Evolutionary conservation across 768 basidiomycete genomes (phyloP).

Genomic region (Amanita pseudoporphyria): DNA sequence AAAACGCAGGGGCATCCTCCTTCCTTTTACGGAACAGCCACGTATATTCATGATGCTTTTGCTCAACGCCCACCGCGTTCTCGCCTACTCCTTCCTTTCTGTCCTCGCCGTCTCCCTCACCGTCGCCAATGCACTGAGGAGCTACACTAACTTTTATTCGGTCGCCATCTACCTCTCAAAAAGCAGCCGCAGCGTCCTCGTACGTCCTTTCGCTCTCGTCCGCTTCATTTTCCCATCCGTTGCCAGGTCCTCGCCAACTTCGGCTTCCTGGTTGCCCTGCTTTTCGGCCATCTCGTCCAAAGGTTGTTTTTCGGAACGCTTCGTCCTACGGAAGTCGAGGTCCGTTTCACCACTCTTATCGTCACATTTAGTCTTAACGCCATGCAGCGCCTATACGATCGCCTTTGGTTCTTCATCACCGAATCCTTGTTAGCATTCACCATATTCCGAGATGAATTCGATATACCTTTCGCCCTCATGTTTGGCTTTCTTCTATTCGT

Average conservation of each 20-base stretch:
- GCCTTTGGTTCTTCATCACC: slow-evolving; percentile 96
- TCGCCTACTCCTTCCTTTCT: slow-evolving; percentile 63
- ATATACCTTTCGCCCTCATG: slow-evolving; percentile 86
- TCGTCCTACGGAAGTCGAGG: slow-evolving; percentile 86
- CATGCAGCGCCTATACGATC: slow-evolving; percentile 81
- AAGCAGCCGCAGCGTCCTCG: slow-evolving; percentile 88
- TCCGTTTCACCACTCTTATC: slow-evolving; percentile 22
- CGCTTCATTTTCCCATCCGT: slow-evolving; percentile 6
- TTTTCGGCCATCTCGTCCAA: slow-evolving; percentile 72
- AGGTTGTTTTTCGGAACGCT: slow-evolving; percentile 87
- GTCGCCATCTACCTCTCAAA: slow-evolving; percentile 88
- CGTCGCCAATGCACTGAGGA: slow-evolving; percentile 70
- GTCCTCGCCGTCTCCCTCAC: slow-evolving; percentile 61
- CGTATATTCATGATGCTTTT: slow-evolving; percentile 29
- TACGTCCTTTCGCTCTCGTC: slow-evolving; percentile 24
- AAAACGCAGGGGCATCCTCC: neutral
- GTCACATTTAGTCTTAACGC: neutral
- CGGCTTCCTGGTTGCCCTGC: slow-evolving; percentile 64
- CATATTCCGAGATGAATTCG: slow-evolving; percentile 94
- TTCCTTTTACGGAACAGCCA: neutral
- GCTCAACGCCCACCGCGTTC: slow-evolving; percentile 55
- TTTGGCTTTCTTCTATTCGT: slow-evolving; percentile 91
- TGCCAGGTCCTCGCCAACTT: slow-evolving; percentile 86
- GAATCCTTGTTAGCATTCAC: slow-evolving; percentile 95
- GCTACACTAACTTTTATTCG: slow-evolving; percentile 88